Conservation (phyloP, 805 yeast genomes). For the Ascoidea tarda region DNA sequence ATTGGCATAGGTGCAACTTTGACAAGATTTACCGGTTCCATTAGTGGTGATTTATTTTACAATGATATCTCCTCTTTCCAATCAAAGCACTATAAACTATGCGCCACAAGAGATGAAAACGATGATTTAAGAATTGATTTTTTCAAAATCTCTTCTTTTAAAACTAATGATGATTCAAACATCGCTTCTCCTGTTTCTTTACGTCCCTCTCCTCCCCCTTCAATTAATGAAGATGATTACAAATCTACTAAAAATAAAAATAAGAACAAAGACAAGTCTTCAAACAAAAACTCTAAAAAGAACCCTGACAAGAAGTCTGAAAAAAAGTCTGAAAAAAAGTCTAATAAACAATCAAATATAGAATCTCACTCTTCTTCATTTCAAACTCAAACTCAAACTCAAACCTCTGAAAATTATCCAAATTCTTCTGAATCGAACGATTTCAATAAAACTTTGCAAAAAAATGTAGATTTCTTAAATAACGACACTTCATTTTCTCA, state of each 20-base stretch:
- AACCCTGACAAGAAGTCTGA: no score
- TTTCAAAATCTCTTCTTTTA: slow-evolving; percentile 21
- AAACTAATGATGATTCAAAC: neutral
- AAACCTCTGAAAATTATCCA: no score
- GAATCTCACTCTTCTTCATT: no score
- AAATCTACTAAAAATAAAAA: neutral
- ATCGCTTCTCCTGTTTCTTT: neutral
- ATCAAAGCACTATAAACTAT: slow-evolving; percentile 33
- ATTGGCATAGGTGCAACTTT: slow-evolving; percentile 43
- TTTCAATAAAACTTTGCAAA: no score
- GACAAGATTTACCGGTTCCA: slow-evolving; percentile 40
- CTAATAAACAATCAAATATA: no score
- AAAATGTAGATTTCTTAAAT: no score
- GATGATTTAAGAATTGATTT: slow-evolving; percentile 35
- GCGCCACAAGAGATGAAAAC: slow-evolving; percentile 31
- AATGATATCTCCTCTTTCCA: slow-evolving; percentile 31
- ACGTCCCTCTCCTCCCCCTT: neutral
- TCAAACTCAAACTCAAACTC: no score
- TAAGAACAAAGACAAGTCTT: no score
- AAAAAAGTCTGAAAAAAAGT: no score
- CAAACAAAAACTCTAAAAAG: no score
- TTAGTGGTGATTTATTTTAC: slow-evolving; percentile 33
- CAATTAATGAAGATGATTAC: neutral
- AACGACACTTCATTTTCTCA: no score
- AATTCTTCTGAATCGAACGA: no score